phyloP scores from a whole-genome alignment of 192 early-diverging fungal species.

The Chytriomyces confervae region DNA sequence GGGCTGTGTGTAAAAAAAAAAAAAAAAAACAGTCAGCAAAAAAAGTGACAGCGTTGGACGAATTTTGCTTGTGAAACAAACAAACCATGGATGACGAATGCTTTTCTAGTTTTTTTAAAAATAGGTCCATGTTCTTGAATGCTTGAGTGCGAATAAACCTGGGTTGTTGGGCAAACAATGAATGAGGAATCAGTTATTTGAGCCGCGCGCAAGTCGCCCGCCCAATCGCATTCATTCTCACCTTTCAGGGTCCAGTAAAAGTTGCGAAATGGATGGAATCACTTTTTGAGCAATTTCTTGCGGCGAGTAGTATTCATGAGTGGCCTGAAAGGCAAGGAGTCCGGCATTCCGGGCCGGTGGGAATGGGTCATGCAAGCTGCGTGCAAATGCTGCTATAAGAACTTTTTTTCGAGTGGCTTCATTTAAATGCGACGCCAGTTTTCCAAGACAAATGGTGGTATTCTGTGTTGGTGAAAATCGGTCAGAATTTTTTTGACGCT shows the following conservation, averaged over 20 bases:
- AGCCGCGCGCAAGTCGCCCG: background rate
- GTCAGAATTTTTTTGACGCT: background rate
- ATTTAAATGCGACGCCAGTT: constrained; percentile 79
- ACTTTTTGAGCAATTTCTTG: constrained; percentile 74
- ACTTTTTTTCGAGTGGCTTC: constrained; percentile 79
- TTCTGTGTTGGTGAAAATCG: constrained; percentile 53
- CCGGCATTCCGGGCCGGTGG: constrained; percentile 85
- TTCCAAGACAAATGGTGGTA: constrained; percentile 93
- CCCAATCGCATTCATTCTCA: constrained; percentile 10
- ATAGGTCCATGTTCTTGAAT: constrained; percentile 72
- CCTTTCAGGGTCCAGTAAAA: constrained; percentile 83
- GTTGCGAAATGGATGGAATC: constrained; percentile 72
- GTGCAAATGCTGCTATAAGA: constrained; percentile 80
- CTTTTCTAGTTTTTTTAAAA: constrained; percentile 72
- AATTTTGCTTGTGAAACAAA: constrained; percentile 26
- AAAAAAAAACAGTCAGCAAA: background rate
- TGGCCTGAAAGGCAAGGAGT: constrained; percentile 73
- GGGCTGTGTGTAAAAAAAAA: background rate
- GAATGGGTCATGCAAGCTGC: constrained; percentile 86
- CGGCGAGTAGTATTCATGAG: constrained; percentile 71
- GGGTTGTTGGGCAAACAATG: constrained; percentile 11
- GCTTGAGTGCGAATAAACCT: constrained; percentile 82
- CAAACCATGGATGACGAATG: constrained; percentile 67
- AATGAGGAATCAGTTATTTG: background rate
- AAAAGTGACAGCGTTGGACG: constrained; percentile 30